A percentile compares a stretch with the other conserved stretches of the same genome.
These are phyloP conservation scores for Xylaria castorea DNA, from an alignment of 495 filamentous ascomycete species.

Conservation along the genomic window DNA sequence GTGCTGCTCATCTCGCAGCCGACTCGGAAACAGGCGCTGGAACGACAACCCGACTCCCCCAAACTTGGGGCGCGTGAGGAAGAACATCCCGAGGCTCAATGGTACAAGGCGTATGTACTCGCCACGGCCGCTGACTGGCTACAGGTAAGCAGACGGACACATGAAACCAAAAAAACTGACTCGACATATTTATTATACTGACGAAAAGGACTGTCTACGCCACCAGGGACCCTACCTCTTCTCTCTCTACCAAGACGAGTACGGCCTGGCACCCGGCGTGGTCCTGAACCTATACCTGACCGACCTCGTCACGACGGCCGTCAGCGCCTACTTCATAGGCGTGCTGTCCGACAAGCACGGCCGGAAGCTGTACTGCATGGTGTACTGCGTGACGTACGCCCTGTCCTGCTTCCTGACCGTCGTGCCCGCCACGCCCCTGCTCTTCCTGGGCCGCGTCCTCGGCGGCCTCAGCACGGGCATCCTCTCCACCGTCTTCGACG, in stretches of 20 bases:
- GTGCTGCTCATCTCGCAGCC: constrained; percentile 36
- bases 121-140: constrained; percentile 63
- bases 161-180: neutral
- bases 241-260: constrained; percentile 60
- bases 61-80: constrained; percentile 26
- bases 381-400: constrained; percentile 58
- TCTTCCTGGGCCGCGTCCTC: constrained; percentile 57
- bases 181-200: neutral
- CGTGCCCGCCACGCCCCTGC: constrained; percentile 42
- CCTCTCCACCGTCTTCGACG: constrained; percentile 63
- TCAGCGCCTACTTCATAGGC: constrained; percentile 57
- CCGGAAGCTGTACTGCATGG: constrained; percentile 54
- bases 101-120: constrained; percentile 54
- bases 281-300: constrained; percentile 59
- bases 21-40: constrained; percentile 31
- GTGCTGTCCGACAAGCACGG: constrained; percentile 58
- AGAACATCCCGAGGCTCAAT: constrained; percentile 34
- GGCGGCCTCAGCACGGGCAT: constrained; percentile 63
- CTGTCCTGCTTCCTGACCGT: constrained; percentile 58
- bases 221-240: constrained; percentile 45
- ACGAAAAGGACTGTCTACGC: neutral
- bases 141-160: constrained; percentile 44
- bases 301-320: constrained; percentile 58
- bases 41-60: constrained; percentile 25
- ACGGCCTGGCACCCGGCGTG: constrained; percentile 50